Evolutionary conservation across 78 protist species (phyloP).

Genomic region (Blattamonas nauphoetae): DNA sequence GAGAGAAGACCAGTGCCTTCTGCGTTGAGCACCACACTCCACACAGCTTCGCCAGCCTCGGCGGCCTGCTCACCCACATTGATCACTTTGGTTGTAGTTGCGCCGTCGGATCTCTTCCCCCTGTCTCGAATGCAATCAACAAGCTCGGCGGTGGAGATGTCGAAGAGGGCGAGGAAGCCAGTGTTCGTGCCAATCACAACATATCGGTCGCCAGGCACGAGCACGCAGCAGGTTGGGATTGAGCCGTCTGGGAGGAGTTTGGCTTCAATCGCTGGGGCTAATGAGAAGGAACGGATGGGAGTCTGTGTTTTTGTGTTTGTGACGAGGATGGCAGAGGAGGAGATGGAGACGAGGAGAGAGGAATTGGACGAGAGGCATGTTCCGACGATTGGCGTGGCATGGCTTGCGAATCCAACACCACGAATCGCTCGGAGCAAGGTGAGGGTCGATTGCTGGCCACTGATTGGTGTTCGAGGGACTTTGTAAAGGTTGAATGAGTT

Average conservation of each 20-base stretch:
- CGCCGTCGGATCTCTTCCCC: too few species aligned
- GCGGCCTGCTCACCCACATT: neutral
- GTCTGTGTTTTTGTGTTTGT: neutral
- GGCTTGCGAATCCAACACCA: too few species aligned
- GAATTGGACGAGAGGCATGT: conserved; percentile 14
- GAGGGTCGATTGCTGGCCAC: too few species aligned
- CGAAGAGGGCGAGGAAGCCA: conserved; percentile 68
- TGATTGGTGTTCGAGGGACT: too few species aligned
- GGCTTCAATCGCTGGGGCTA: conserved; percentile 37
- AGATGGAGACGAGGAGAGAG: neutral
- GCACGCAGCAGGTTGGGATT: conserved; percentile 43
- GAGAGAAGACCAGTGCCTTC: conserved; percentile 53
- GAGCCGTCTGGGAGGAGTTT: conserved; percentile 58
- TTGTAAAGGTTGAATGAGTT: too few species aligned
- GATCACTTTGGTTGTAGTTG: too few species aligned
- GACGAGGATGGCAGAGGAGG: neutral
- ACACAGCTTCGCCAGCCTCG: conserved; percentile 10
- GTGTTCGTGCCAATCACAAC: conserved; percentile 73
- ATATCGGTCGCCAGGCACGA: conserved; percentile 71
- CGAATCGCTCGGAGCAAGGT: too few species aligned
- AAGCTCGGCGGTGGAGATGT: conserved; percentile 43
- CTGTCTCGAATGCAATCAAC: neutral
- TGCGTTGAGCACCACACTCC: conserved; percentile 37
- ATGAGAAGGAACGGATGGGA: neutral
- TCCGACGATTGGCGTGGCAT: neutral